Conservation (phyloP, 495 filamentous ascomycete genomes). For the Cercophora sp. region DNA sequence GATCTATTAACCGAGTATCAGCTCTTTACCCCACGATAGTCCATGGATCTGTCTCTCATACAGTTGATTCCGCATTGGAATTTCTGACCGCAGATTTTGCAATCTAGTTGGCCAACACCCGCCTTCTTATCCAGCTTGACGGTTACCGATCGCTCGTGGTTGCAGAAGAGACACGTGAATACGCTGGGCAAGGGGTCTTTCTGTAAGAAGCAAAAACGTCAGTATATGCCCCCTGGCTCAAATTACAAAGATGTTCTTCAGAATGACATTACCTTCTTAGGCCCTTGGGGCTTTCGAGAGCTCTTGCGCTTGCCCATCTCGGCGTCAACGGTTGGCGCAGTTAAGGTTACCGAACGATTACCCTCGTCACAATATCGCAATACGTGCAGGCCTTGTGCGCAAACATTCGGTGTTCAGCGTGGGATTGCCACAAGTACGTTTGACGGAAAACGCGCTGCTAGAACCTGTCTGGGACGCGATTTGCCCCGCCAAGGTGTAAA, state of each 20-base stretch:
- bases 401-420: neutral
- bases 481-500: constrained; percentile 7
- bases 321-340: neutral
- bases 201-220: too few species aligned
- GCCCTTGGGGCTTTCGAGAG: constrained; percentile 7
- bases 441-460: too few species aligned
- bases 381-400: neutral
- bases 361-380: too few species aligned
- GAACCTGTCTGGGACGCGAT: neutral
- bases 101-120: constrained; percentile 75
- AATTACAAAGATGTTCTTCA: too few species aligned
- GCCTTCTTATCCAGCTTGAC: constrained; percentile 90
- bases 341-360: neutral
- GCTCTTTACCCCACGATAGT: too few species aligned
- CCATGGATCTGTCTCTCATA: too few species aligned
- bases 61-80: constrained; percentile 93
- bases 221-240: too few species aligned
- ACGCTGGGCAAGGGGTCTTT: constrained; percentile 79
- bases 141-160: constrained; percentile 85
- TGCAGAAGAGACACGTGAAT: constrained; percentile 98
- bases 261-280: neutral
- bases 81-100: constrained; percentile 88
- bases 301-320: constrained; percentile 14
- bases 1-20: constrained; percentile 48
- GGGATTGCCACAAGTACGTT: neutral